phyloP scores from a whole-genome alignment of 768 basidiomycete species.

The Pilatotrama ljubarskyi region DNA sequence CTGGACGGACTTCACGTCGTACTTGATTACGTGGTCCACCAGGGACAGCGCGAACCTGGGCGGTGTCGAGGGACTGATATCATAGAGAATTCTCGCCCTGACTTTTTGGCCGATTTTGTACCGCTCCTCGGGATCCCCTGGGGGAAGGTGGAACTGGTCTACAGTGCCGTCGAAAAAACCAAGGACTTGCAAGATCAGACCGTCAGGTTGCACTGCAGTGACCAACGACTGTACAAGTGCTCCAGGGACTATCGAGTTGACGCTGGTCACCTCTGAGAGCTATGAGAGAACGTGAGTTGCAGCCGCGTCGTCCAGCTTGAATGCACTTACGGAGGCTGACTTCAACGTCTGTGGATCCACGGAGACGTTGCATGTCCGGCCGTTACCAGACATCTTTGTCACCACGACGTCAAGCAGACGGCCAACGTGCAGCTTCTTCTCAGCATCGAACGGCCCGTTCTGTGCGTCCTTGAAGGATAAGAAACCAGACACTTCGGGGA shows the following conservation, averaged over 20 bases:
- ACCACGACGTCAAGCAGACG: slow-evolving; percentile 69
- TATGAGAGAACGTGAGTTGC: slow-evolving; percentile 29
- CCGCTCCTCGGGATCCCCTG: slow-evolving; percentile 40
- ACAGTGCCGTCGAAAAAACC: slow-evolving; percentile 92
- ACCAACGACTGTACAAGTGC: slow-evolving; percentile 79
- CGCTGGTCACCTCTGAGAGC: slow-evolving; percentile 77
- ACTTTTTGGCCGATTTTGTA: slow-evolving; percentile 74
- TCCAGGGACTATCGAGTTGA: slow-evolving; percentile 85
- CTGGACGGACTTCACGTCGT: slow-evolving; percentile 40
- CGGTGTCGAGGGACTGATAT: slow-evolving; percentile 66
- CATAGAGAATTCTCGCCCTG: slow-evolving; percentile 82
- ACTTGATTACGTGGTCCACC: slow-evolving; percentile 64
- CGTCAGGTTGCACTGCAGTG: slow-evolving; percentile 69
- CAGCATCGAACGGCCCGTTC: slow-evolving; percentile 35
- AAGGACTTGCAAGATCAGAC: slow-evolving; percentile 85
- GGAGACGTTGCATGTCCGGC: slow-evolving; percentile 73
- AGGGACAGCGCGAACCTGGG: slow-evolving; percentile 83
- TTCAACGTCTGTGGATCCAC: slow-evolving; percentile 49
- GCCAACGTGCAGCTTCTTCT: slow-evolving; percentile 55
- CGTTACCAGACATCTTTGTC: slow-evolving; percentile 67
- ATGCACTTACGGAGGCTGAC: slow-evolving; percentile 53
- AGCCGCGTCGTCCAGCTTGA: neutral
- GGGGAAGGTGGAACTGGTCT: slow-evolving; percentile 74
- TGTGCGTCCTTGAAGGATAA: slow-evolving; percentile 73
- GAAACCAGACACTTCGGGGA: slow-evolving; percentile 81